A percentile compares a stretch with the other conserved stretches of the same genome.
Evolutionary conservation across 495 filamentous ascomycete species (phyloP).

Genomic region (Chaetomium fimeti): DNA sequence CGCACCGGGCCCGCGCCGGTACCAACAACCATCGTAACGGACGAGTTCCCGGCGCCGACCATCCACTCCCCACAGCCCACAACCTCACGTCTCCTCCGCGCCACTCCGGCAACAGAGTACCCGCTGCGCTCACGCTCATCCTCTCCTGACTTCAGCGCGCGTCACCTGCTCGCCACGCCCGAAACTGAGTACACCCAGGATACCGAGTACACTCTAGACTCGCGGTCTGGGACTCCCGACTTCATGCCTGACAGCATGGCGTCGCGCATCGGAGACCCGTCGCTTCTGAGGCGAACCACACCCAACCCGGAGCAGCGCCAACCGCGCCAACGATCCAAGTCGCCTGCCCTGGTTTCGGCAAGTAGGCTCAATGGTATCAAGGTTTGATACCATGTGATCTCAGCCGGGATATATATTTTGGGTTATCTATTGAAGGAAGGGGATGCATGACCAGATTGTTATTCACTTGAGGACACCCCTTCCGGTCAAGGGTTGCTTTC

Average conservation of each 20-base stretch:
- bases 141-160: constrained; percentile 38
- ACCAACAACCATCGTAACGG: constrained; percentile 9
- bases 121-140: constrained; percentile 49
- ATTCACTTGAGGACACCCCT: neutral
- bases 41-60: constrained; percentile 34
- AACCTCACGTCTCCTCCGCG: constrained; percentile 46
- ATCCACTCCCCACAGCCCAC: constrained; percentile 48
- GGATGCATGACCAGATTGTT: neutral
- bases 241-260: constrained; percentile 68
- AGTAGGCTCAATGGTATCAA: neutral
- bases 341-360: neutral
- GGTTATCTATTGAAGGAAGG: neutral
- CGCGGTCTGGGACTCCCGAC: constrained; percentile 48
- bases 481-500: neutral
- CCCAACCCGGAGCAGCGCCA: constrained; percentile 36
- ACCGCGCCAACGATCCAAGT: neutral
- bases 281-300: constrained; percentile 44
- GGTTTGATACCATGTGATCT: neutral
- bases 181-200: constrained; percentile 48
- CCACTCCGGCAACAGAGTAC: constrained; percentile 51
- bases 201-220: constrained; percentile 48
- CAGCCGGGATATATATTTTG: neutral
- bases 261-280: constrained; percentile 58
- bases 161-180: constrained; percentile 40
- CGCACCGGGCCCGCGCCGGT: constrained; percentile 38